Conservation (phyloP, 257 asterid genomes). For the Plantago elongata region DNA sequence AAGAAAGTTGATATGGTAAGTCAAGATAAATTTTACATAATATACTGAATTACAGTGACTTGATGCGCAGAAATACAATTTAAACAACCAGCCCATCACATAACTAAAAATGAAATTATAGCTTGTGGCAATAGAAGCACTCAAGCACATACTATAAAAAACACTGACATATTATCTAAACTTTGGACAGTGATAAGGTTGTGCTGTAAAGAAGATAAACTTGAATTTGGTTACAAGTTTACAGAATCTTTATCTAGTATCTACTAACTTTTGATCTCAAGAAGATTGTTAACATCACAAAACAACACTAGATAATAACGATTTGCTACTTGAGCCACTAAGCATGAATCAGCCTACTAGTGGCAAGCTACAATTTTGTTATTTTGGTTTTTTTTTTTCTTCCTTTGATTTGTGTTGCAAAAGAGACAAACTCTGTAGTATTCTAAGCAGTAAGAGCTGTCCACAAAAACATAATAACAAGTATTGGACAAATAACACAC, state of each 20-base stretch:
- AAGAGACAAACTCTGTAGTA: too few species aligned
- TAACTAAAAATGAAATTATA: conserved; percentile 1
- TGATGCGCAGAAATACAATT: conserved; percentile 15
- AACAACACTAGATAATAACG: too few species aligned
- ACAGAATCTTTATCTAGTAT: neutral
- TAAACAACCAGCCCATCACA: neutral
- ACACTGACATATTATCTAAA: conserved; percentile 4
- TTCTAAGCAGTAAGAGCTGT: too few species aligned
- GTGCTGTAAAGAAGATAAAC: neutral
- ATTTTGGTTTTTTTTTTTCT: too few species aligned
- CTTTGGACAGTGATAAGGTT: neutral
- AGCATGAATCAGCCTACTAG: too few species aligned
- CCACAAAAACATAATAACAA: neutral
- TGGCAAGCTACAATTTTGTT: too few species aligned
- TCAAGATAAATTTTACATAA: conserved; percentile 10
- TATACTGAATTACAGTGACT: neutral
- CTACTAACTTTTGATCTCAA: too few species aligned
- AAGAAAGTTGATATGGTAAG: conserved; percentile 11
- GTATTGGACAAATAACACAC: conserved; percentile 29
- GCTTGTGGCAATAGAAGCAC: conserved; percentile 7
- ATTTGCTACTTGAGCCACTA: too few species aligned
- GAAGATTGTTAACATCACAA: too few species aligned
- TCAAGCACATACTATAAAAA: conserved; percentile 1
- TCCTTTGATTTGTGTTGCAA: too few species aligned
- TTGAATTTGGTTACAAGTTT: neutral